phyloP scores from a whole-genome alignment of 169 alveolate genomes.

The Perkinsus marinus region DNA sequence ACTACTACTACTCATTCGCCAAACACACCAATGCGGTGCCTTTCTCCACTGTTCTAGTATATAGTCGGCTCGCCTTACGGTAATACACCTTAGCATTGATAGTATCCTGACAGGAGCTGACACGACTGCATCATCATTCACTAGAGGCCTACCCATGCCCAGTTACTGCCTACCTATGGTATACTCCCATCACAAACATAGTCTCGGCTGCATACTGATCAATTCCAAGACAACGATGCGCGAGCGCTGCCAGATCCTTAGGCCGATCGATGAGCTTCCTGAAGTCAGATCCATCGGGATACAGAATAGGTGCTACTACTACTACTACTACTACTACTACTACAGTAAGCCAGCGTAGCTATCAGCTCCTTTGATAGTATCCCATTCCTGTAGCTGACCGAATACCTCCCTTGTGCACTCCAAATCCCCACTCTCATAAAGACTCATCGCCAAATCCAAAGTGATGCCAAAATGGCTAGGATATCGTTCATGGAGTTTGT shows the following conservation, averaged over 20 bases:
- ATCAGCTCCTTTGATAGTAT: not conserved
- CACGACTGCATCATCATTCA: not conserved
- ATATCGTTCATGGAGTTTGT: not conserved
- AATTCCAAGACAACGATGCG: not conserved
- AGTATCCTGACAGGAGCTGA: not conserved
- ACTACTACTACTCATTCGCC: not conserved
- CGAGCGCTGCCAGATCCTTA: not conserved
- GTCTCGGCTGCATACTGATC: not conserved
- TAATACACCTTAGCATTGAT: not conserved
- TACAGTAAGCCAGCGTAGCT: not conserved
- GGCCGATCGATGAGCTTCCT: not conserved
- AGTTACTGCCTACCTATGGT: not conserved
- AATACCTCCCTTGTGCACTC: not conserved
- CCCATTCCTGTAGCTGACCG: not conserved
- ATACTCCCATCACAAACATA: not conserved
- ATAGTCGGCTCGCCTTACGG: not conserved
- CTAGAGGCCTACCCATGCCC: not conserved
- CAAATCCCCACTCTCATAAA: not conserved
- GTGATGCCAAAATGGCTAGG: not conserved
- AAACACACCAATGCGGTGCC: not conserved
- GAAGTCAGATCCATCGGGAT: not conserved
- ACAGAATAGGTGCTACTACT: not conserved
- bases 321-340: not conserved
- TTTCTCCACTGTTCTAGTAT: not conserved
- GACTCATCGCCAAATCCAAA: not conserved